These are phyloP conservation scores for Craterostigma plantagineum DNA, from an alignment of 257 asterid species.

Conservation along the genomic window DNA sequence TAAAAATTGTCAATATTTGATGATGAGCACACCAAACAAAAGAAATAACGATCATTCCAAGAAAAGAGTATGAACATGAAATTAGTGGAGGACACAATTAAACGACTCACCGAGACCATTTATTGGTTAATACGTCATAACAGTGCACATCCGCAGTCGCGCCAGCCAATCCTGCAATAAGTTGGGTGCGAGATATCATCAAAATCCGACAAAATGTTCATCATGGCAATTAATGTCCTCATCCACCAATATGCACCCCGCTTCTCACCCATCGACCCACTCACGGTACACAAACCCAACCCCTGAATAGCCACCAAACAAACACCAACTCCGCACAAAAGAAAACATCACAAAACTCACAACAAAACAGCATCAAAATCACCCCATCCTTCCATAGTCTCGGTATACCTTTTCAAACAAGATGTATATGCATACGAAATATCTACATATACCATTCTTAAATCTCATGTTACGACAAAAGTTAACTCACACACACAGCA, in stretches of 20 bases:
- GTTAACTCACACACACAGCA: too few species aligned
- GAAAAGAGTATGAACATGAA: slow-evolving; percentile 3
- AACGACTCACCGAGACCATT: slow-evolving; percentile 70
- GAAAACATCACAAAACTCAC: too few species aligned
- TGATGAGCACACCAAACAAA: not conserved
- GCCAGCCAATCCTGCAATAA: slow-evolving; percentile 85
- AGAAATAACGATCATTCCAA: not conserved
- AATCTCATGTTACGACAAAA: too few species aligned
- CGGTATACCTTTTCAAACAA: too few species aligned
- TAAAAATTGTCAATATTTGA: slow-evolving; percentile 5
- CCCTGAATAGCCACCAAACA: too few species aligned
- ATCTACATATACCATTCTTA: too few species aligned
- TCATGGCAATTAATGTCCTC: not conserved
- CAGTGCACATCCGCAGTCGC: slow-evolving; percentile 97
- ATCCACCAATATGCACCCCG: slow-evolving; percentile 6
- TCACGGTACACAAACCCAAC: too few species aligned
- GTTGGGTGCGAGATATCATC: slow-evolving; percentile 6
- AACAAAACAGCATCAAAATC: too few species aligned
- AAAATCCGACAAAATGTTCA: not conserved
- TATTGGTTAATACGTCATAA: slow-evolving; percentile 77
- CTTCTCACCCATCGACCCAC: slow-evolving; percentile 15
- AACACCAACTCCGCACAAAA: too few species aligned
- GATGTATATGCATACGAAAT: too few species aligned
- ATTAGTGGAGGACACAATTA: not conserved
- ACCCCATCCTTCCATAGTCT: too few species aligned